phyloP scores from a whole-genome alignment of 805 yeast genomes.

The Candida takata region DNA sequence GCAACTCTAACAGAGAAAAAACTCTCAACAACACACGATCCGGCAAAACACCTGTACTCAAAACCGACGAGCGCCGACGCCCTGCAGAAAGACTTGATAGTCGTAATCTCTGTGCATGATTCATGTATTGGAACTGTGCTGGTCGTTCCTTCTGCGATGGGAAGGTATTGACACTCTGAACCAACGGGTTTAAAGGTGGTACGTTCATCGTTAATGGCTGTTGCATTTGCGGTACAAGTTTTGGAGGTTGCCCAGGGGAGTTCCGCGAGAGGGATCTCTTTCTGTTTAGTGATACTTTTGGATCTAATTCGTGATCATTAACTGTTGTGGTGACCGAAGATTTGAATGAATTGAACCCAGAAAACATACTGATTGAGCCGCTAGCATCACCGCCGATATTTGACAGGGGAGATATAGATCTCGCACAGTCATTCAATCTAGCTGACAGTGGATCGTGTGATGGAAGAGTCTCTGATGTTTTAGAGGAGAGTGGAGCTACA shows the following conservation, averaged over 20 bases:
- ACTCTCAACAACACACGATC: slow-evolving; percentile 50
- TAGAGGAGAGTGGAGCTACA: slow-evolving; percentile 1
- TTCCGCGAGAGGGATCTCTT: slow-evolving; percentile 11
- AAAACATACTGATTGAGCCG: not conserved
- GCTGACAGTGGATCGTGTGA: not conserved
- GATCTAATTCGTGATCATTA: slow-evolving; percentile 1
- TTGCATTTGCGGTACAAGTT: slow-evolving; percentile 4
- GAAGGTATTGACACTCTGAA: slow-evolving; percentile 29
- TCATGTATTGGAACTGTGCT: slow-evolving; percentile 43
- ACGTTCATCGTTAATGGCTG: slow-evolving; percentile 20
- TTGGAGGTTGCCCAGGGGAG: slow-evolving; percentile 10
- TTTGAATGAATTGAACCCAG: not conserved
- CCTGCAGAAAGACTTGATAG: slow-evolving; percentile 38
- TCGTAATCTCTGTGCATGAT: slow-evolving; percentile 47
- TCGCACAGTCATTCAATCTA: slow-evolving; percentile 1
- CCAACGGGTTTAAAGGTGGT: slow-evolving; percentile 36
- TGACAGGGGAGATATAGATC: slow-evolving; percentile 7
- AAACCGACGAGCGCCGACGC: slow-evolving; percentile 49
- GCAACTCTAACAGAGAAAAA: slow-evolving; percentile 47
- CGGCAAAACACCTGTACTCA: slow-evolving; percentile 53
- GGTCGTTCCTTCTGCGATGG: slow-evolving; percentile 19
- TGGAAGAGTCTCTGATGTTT: not conserved
- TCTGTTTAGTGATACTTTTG: slow-evolving; percentile 4
- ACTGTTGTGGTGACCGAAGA: not conserved
- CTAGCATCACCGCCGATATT: not conserved